phyloP scores from a whole-genome alignment of 2,329 filamentous ascomycete genomes.

The Pestalotiopsis sp. region DNA sequence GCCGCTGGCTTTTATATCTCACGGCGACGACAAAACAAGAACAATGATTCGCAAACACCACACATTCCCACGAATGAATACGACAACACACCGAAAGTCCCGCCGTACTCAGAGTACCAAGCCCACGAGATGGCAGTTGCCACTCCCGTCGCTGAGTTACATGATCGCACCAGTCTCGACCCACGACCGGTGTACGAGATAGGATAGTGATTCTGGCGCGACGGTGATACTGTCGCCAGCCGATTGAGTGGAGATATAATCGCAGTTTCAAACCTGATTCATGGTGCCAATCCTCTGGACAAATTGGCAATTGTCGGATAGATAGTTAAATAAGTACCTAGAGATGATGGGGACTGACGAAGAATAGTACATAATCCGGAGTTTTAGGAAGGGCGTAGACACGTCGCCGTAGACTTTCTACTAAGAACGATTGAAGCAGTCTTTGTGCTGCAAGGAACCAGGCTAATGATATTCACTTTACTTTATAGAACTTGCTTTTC shows the following conservation, averaged over 20 bases:
- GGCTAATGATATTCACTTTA: too few relatives aligned
- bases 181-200: not conserved
- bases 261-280: not conserved
- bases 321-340: too few relatives aligned
- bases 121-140: not conserved
- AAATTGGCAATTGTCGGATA: too few relatives aligned
- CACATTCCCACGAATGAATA: not conserved
- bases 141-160: conserved; percentile 2
- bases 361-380: too few relatives aligned
- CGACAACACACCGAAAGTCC: not conserved
- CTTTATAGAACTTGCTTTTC: not conserved
- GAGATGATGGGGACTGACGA: too few relatives aligned
- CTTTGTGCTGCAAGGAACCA: too few relatives aligned
- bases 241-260: too few relatives aligned
- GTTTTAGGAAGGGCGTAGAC: too few relatives aligned
- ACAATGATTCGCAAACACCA: not conserved
- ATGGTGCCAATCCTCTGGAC: too few relatives aligned
- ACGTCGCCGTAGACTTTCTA: too few relatives aligned
- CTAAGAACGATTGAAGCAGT: too few relatives aligned
- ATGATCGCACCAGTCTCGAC: not conserved
- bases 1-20: conserved; percentile 31
- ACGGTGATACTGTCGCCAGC: not conserved
- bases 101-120: not conserved
- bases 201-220: not conserved
- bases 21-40: not conserved